A percentile compares a stretch with the other conserved stretches of the same genome.
phyloP scores from a whole-genome alignment of 2,329 filamentous ascomycete species.

The Hyphodiscus sp. region DNA sequence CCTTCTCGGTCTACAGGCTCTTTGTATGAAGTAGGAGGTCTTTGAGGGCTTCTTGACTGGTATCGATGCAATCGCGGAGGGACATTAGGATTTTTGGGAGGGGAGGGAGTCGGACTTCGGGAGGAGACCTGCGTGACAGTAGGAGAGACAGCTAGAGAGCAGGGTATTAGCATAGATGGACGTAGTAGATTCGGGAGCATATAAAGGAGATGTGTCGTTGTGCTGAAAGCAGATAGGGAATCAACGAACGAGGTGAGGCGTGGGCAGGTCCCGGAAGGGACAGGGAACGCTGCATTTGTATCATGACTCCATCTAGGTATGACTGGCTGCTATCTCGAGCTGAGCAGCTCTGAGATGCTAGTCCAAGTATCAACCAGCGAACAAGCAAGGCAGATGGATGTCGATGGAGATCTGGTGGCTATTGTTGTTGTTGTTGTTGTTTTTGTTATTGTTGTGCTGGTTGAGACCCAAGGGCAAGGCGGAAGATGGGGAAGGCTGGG shows the following conservation, averaged over 20 bases:
- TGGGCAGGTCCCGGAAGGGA: slow-evolving; percentile 31
- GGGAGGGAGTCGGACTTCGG: slow-evolving; percentile 49
- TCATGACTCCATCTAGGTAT: slow-evolving; percentile 30
- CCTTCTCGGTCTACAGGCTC: slow-evolving; percentile 39
- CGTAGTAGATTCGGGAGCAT: neutral
- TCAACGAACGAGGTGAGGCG: slow-evolving; percentile 30
- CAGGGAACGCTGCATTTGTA: slow-evolving; percentile 31
- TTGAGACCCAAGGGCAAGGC: neutral
- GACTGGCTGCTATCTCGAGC: slow-evolving; percentile 23
- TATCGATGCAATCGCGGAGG: slow-evolving; percentile 42
- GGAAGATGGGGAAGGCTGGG: neutral
- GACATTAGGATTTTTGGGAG: slow-evolving; percentile 43
- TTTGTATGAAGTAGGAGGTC: slow-evolving; percentile 40
- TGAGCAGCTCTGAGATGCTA: slow-evolving; percentile 22
- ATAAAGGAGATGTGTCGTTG: neutral
- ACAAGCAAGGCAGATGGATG: neutral
- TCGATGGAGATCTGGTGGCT: neutral
- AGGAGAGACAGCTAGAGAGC: slow-evolving; percentile 42
- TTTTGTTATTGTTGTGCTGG: too few species aligned
- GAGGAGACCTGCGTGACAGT: slow-evolving; percentile 44
- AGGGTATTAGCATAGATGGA: slow-evolving; percentile 10
- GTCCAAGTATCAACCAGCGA: neutral
- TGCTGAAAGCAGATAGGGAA: neutral
- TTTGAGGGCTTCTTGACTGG: slow-evolving; percentile 49
- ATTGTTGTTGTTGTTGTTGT: too few species aligned